Base-by-base conservation (phyloP, 2,329 filamentous ascomycete species). In the Xenoacremonium recifei region DNA sequence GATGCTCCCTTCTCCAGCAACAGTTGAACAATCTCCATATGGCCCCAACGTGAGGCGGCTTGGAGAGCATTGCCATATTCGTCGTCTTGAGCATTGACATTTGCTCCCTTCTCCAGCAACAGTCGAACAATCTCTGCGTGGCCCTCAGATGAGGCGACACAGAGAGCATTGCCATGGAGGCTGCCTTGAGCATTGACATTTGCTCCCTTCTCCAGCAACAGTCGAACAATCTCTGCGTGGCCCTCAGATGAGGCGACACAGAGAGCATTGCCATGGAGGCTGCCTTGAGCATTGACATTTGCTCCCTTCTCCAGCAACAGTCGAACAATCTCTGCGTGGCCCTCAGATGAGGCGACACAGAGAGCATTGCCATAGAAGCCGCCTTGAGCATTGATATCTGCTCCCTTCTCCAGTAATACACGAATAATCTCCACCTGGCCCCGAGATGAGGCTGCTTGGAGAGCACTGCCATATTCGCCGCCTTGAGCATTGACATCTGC, bases 101-200 rank as follows among this genome's bases (percentile, higher is more conserved):
- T 35, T n/a, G 39, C 49, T 27, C 44, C 44, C 2, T 42, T 37
- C 11, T 32, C 35, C 7, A 51, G 37, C 4, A 47, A 36, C 19
- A 39, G 35, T 20, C 31, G n/a, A 3, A 31, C 27, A 43, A 37
- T 32, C 21, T 43, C 19, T 2, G 16, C 12, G 17, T 43, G 18
- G 40, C 44, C 40, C 32, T 15, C 4, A 15, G 4, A 21, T 31
- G 48, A 49, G 39, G 50, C 48, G 34, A 39, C 42, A 21, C 43
- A 35, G 7, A 53, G 48, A 43, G 46, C 39, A 23, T 43, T 54
- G n/a, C 42, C 36, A 17, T 43, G 47, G 3, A 4, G 1, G 35
- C 47, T 36, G 12, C 42, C 39, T 25, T 34, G 18, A 13, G 37
- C 41, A 21, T 49, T 34, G 15, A 44, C 29, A 15, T 48, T 31